Percentiles rank a stretch among this genome's conserved stretches.
These are phyloP conservation scores for Phytophthora quininea DNA, from an alignment of 352 stramenopile species.

Conservation along the genomic window DNA sequence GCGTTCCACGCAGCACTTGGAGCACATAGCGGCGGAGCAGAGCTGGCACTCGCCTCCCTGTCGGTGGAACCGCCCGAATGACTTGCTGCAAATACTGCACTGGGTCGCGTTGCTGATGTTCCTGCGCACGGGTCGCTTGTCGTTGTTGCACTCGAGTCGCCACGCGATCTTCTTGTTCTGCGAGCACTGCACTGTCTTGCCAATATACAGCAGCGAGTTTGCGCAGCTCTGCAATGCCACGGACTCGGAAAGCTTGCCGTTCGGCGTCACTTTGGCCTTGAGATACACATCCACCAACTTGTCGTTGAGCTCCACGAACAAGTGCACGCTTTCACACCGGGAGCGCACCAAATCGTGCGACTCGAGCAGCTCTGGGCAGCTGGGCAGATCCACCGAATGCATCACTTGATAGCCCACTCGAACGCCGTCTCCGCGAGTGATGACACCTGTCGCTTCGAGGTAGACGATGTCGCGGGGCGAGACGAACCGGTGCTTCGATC, in stretches of 20 bases:
- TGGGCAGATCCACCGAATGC: conserved; percentile 58
- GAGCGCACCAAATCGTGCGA: conserved; percentile 43
- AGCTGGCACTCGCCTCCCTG: conserved; percentile 49
- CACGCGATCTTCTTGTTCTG: conserved; percentile 64
- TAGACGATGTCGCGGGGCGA: conserved; percentile 66
- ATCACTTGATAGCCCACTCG: conserved; percentile 70
- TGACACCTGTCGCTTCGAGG: conserved; percentile 68
- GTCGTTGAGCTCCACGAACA: conserved; percentile 42
- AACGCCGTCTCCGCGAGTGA: conserved; percentile 53
- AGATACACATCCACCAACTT: conserved; percentile 49
- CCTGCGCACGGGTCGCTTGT: conserved; percentile 23
- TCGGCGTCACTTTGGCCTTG: conserved; percentile 36
- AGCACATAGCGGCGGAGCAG: conserved; percentile 53
- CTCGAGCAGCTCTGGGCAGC: conserved; percentile 40
- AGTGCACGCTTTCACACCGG: conserved; percentile 44
- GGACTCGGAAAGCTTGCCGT: conserved; percentile 38
- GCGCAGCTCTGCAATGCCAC: conserved; percentile 38
- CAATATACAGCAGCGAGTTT: conserved; percentile 46
- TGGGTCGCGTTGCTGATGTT: conserved; percentile 25
- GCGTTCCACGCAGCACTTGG: conserved; percentile 47
- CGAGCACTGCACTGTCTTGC: conserved; percentile 47
- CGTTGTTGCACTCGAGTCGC: conserved; percentile 35
- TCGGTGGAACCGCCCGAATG: conserved; percentile 40
- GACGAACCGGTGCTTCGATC: conserved; percentile 48
- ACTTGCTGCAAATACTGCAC: conserved; percentile 54